Percentiles rank a stretch among this genome's conserved stretches.
Evolutionary conservation across 2,329 filamentous ascomycete genomes (phyloP).

Genomic region (Fusarium xylarioides): DNA sequence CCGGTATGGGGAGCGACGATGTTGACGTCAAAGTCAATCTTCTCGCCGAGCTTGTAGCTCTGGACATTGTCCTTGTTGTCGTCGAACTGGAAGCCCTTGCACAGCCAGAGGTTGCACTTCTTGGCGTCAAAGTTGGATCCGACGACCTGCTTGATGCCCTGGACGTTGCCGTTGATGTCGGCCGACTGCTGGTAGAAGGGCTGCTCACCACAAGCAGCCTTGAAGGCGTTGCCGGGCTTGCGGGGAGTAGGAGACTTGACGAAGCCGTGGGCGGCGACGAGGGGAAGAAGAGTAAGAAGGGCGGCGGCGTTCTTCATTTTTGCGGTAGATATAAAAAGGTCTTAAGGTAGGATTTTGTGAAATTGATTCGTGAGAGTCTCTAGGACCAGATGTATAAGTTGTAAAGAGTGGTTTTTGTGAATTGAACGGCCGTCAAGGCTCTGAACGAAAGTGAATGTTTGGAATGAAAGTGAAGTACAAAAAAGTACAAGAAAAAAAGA

Average conservation of each 20-base stretch:
- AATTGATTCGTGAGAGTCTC: conserved; percentile 33
- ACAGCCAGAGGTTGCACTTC: conserved; percentile 55
- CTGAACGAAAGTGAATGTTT: conserved; percentile 38
- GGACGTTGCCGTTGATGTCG: conserved; percentile 52
- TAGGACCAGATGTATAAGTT: conserved; percentile 40
- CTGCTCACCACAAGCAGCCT: conserved; percentile 54
- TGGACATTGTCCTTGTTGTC: conserved; percentile 57
- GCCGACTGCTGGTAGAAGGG: conserved; percentile 47
- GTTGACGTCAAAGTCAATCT: conserved; percentile 52
- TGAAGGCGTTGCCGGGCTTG: conserved; percentile 54
- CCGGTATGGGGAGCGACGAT: conserved; percentile 58
- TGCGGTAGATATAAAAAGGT: background rate
- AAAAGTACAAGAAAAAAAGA: conserved; percentile 44
- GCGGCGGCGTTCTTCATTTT: conserved; percentile 40
- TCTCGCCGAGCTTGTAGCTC: conserved; percentile 54
- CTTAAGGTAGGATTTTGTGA: background rate
- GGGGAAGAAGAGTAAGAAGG: conserved; percentile 40
- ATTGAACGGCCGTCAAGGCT: conserved; percentile 45
- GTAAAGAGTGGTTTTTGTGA: conserved; percentile 33
- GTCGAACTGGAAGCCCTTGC: conserved; percentile 57
- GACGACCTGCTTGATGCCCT: conserved; percentile 48
- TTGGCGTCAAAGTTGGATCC: conserved; percentile 35
- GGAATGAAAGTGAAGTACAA: conserved; percentile 44
- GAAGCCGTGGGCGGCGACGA: conserved; percentile 55
- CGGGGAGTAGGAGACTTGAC: conserved; percentile 55